A percentile compares a stretch with the other conserved stretches of the same genome.
Conservation (phyloP, 2,329 filamentous ascomycete genomes). For the Fusarium irregulare region DNA sequence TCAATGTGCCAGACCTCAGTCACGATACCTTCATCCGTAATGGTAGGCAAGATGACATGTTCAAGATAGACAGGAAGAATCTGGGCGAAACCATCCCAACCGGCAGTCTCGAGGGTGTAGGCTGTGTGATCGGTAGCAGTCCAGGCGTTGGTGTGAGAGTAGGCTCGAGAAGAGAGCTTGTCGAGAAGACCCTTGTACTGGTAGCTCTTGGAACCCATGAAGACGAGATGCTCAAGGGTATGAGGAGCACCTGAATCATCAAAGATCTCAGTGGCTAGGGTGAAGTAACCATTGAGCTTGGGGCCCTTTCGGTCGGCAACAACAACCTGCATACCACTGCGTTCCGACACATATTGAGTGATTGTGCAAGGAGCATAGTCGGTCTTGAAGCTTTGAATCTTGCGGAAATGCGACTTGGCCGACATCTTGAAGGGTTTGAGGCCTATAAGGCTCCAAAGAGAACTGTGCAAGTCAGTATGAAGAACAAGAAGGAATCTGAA, state of each 20-base stretch:
- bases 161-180: slow-evolving; percentile 91
- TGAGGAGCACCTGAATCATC: slow-evolving; percentile 95
- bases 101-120: slow-evolving; percentile 93
- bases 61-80: slow-evolving; percentile 96
- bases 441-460: slow-evolving; percentile 36
- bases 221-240: slow-evolving; percentile 84
- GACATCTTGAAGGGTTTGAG: slow-evolving; percentile 60
- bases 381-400: slow-evolving; percentile 84
- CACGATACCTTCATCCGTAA: slow-evolving; percentile 92
- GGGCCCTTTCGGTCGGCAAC: slow-evolving; percentile 93
- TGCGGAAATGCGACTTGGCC: slow-evolving; percentile 75
- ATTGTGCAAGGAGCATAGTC: slow-evolving; percentile 91
- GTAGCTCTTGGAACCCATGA: slow-evolving; percentile 94
- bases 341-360: slow-evolving; percentile 94
- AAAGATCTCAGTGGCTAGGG: slow-evolving; percentile 94
- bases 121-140: slow-evolving; percentile 96
- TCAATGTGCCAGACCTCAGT: slow-evolving; percentile 98
- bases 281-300: slow-evolving; percentile 96
- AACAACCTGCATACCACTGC: slow-evolving; percentile 94
- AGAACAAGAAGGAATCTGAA: not conserved
- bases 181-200: slow-evolving; percentile 95
- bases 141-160: slow-evolving; percentile 96
- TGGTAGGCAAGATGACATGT: slow-evolving; percentile 88
- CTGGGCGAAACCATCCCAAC: slow-evolving; percentile 96
- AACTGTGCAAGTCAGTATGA: slow-evolving; percentile 33